Evolutionary conservation across 2,329 filamentous ascomycete genomes (phyloP), one percentile per base, ranked within the genome.

Genomic region (Microcyclospora tardicrescens): DNA sequence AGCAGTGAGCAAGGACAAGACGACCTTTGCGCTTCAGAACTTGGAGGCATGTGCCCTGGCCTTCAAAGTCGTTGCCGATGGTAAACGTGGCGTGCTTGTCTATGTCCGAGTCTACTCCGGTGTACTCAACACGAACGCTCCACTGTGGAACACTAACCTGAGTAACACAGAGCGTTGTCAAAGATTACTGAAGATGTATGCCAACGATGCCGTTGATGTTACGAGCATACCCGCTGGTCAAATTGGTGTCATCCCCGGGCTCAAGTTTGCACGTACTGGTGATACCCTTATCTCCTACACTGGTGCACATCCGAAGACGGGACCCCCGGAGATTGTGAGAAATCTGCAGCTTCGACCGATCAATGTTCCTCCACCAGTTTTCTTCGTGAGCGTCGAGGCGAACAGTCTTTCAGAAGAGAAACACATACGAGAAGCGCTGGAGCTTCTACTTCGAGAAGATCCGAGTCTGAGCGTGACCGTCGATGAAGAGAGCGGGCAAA

Each of bases 91-190:
- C 13, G 80, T 93, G 38, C 71, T 96, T 42, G 86, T 93, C 45
- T 96, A 93, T 55, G 80, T 96, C 9, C 78, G 91, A 31, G 84
- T 95, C 6, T 96, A 96, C 60, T 83, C 85, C 16, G 91, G 91
- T 9, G 73, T 75, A 2, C 65, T 98, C 38, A 75, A 77, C 41
- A 78, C 79, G 34, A 85, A 84, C 48, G 72, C 77, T 9, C 65
- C 77, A 2, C 74, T 93, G 16, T 96, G 81, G 75, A 96, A 96
- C 57, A 91, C 87, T 10, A 85, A 84, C 47, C 71, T 93, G 2
- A 72, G 81, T 41, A 64, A 77, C n/a, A 78, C 79, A 1, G 91
- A 96, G 57, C 75, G 80, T 36, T 81, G 84, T 0, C 80, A 85
- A 39, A 79, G 81, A 3, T 72, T 96, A 28, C 66, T 95, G 39